A percentile compares a stretch with the other conserved stretches of the same genome.
phyloP scores from a whole-genome alignment of 306 rosid species.

The Cucumis melo region DNA sequence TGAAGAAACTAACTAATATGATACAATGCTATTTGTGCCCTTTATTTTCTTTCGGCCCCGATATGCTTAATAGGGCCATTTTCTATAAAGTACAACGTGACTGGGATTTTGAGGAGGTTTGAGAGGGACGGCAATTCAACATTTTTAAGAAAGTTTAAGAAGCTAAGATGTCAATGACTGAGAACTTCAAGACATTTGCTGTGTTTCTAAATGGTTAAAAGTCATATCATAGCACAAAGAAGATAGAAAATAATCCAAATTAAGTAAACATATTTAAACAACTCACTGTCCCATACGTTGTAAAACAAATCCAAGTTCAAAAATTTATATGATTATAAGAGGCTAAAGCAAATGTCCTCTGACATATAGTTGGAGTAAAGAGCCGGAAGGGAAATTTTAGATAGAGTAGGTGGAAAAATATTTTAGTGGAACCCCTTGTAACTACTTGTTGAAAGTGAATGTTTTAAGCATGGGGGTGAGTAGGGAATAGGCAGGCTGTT shows the following conservation, averaged over 20 bases:
- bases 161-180: too few relatives aligned
- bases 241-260: background rate
- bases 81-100: background rate
- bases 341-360: background rate
- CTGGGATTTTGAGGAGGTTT: background rate
- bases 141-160: too few relatives aligned
- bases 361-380: background rate
- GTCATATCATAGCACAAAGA: background rate
- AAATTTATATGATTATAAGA: too few relatives aligned
- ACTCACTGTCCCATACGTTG: too few relatives aligned
- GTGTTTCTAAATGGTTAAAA: background rate
- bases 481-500: background rate
- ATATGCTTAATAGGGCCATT: background rate
- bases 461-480: background rate
- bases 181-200: too few relatives aligned
- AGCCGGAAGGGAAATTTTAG: background rate
- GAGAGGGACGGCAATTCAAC: background rate
- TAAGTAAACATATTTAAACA: background rate
- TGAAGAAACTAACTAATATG: background rate
- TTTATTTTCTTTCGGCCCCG: background rate
- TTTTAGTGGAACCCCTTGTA: too few relatives aligned
- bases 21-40: background rate
- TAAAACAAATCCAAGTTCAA: background rate
- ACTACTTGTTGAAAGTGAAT: too few relatives aligned
- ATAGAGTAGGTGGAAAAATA: background rate